Conservation (phyloP, 192 early-diverging fungal species). For the Geosiphon pyriformis region DNA sequence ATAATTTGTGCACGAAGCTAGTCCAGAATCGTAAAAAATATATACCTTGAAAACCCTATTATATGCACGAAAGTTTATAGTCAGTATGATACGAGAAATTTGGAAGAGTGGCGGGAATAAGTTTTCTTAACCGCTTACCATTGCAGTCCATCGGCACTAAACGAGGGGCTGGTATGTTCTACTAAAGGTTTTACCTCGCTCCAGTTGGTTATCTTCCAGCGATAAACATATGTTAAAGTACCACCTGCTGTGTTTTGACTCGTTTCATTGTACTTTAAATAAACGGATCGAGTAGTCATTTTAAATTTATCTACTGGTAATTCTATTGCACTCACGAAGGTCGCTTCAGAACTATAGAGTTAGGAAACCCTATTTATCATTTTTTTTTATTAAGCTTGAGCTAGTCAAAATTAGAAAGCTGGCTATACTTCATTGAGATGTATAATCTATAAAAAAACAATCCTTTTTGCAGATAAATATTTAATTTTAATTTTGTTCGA, state of each 20-base stretch:
- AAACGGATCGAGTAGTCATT: neutral
- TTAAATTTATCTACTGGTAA: too few species aligned
- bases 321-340: too few species aligned
- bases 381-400: too few species aligned
- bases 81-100: neutral
- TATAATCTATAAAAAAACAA: too few species aligned
- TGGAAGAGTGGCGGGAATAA: neutral
- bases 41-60: constrained; percentile 19
- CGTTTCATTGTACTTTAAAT: neutral
- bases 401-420: too few species aligned
- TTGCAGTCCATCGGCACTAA: constrained; percentile 17
- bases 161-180: constrained; percentile 18
- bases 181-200: constrained; percentile 15
- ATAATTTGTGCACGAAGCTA: too few species aligned
- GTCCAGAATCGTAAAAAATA: too few species aligned
- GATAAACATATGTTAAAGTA: constrained; percentile 10
- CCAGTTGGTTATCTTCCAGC: constrained; percentile 24
- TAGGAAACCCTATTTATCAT: too few species aligned
- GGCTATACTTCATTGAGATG: too few species aligned
- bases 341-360: too few species aligned
- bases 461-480: too few species aligned
- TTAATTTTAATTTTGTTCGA: too few species aligned
- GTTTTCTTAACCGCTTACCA: constrained; percentile 7
- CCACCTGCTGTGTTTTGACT: neutral
- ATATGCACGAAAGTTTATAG: neutral